Conservation (phyloP, 495 filamentous ascomycete genomes). For the Podospora anserina region DNA sequence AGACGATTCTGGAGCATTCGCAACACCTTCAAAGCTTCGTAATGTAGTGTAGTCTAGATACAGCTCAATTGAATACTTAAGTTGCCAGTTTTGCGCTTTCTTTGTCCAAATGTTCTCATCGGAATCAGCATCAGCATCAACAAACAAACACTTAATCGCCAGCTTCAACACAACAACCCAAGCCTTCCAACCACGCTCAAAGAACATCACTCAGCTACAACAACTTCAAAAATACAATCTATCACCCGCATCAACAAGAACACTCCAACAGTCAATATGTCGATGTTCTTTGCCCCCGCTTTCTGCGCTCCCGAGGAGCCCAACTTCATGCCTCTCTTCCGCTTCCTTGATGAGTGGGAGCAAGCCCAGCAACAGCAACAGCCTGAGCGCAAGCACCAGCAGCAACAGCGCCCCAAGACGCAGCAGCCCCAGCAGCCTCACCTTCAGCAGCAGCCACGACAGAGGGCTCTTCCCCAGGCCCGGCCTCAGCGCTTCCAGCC, state of each 20-base stretch:
- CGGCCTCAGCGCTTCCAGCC: not conserved
- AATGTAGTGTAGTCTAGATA: not conserved
- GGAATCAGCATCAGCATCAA: not conserved
- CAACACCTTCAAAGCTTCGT: not conserved
- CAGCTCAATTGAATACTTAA: not conserved
- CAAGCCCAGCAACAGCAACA: not conserved
- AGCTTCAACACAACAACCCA: not conserved
- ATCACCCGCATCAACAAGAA: not conserved
- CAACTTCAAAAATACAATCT: too few relatives aligned
- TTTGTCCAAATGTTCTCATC: not conserved
- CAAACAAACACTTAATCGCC: not conserved
- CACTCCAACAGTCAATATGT: not conserved
- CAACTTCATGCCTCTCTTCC: not conserved
- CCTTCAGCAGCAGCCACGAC: not conserved
- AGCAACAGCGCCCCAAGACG: not conserved
- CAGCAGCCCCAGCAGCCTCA: not conserved
- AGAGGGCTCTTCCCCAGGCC: not conserved
- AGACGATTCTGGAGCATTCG: not conserved
- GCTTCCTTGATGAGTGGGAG: not conserved
- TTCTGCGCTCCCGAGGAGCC: not conserved
- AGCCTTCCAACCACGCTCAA: too few relatives aligned
- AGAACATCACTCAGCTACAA: not conserved
- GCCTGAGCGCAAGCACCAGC: not conserved
- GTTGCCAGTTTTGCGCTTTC: not conserved
- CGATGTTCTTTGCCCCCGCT: not conserved